These are phyloP conservation scores for Volutella citrinella DNA, from an alignment of 2,329 filamentous ascomycete species.

Conservation along the genomic window DNA sequence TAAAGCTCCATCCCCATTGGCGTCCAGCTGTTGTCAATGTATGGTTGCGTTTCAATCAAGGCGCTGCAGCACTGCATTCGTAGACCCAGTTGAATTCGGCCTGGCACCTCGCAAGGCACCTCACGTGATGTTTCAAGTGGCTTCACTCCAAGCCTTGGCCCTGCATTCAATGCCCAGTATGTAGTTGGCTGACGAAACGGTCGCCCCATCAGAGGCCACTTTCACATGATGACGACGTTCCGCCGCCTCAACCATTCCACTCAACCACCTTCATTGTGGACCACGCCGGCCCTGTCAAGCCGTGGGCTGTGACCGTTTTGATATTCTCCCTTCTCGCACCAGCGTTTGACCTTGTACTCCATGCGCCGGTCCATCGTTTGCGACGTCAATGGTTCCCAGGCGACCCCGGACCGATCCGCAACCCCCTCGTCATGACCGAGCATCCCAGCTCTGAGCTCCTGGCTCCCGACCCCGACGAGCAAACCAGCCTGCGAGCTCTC, in stretches of 20 bases:
- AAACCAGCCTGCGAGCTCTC: constrained; percentile 44
- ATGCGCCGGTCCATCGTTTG: constrained; percentile 18
- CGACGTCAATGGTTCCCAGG: constrained; percentile 26
- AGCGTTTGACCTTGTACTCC: constrained; percentile 4
- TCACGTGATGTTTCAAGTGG: neutral
- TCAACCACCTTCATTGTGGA: constrained; percentile 18
- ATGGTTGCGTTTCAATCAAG: no score
- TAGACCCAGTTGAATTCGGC: no score
- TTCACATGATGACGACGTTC: constrained; percentile 24
- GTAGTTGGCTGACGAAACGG: constrained; percentile 23
- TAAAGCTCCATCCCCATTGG: no score
- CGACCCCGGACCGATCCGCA: constrained; percentile 16
- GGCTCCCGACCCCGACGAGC: constrained; percentile 33
- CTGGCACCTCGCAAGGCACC: no score
- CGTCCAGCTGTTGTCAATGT: no score
- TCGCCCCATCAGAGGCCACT: constrained; percentile 26
- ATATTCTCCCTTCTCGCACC: constrained; percentile 6
- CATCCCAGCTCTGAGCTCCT: constrained; percentile 33
- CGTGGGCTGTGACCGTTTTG: constrained; percentile 11
- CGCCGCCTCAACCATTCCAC: constrained; percentile 14
- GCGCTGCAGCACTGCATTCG: no score
- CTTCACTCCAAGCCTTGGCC: neutral
- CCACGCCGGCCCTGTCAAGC: constrained; percentile 11
- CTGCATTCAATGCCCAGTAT: neutral
- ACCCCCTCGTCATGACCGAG: constrained; percentile 44